Evolutionary conservation across 2,329 filamentous ascomycete genomes (phyloP).

Genomic region (Gaeumannomyces sp.): DNA sequence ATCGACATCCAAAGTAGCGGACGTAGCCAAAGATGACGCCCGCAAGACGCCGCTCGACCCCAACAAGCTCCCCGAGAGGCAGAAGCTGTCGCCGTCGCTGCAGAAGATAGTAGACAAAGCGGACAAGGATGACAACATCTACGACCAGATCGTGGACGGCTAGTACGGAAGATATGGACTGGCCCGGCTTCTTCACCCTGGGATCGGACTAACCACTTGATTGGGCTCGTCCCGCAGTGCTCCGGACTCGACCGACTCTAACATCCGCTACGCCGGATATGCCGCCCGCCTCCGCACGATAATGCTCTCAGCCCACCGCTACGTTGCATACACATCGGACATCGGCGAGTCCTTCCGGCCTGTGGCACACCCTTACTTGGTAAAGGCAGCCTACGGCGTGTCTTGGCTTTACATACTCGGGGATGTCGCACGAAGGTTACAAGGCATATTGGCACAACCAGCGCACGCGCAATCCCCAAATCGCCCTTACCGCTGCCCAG

Average conservation of each 20-base stretch:
- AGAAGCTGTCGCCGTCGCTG: constrained; percentile 48
- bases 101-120: constrained; percentile 53
- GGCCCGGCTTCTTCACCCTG: neutral
- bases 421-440: constrained; percentile 90
- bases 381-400: constrained; percentile 78
- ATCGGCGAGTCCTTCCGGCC: constrained; percentile 96
- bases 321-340: constrained; percentile 94
- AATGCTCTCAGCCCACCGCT: constrained; percentile 83
- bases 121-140: constrained; percentile 64
- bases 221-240: constrained; percentile 39
- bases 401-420: constrained; percentile 91
- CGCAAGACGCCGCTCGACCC: constrained; percentile 29
- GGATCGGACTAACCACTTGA: neutral
- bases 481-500: constrained; percentile 45
- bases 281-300: constrained; percentile 79
- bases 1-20: constrained; percentile 16
- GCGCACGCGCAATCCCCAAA: constrained; percentile 60
- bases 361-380: constrained; percentile 76
- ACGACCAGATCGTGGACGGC: constrained; percentile 71
- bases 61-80: constrained; percentile 39
- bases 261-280: constrained; percentile 88
- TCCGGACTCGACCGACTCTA: constrained; percentile 75
- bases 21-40: constrained; percentile 25
- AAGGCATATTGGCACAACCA: constrained; percentile 90
- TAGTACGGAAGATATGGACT: constrained; percentile 49